Conservation (phyloP, 805 yeast genomes). For the Wickerhamiella spandovensis region DNA sequence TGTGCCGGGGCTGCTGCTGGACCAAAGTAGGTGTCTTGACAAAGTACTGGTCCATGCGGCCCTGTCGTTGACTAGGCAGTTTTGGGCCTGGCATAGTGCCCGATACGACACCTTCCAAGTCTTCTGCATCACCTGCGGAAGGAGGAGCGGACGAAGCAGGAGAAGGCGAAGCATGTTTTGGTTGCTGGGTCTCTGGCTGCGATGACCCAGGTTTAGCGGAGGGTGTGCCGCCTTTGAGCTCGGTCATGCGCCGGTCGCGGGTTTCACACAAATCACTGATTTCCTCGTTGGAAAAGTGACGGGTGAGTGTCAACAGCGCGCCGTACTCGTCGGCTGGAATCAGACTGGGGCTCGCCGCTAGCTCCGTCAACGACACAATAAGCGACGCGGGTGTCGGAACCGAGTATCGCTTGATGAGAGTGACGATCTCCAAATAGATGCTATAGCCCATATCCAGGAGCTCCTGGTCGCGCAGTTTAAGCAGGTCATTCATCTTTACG, state of each 20-base stretch:
- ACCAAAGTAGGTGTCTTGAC: background rate
- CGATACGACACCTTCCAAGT: background rate
- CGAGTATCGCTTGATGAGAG: background rate
- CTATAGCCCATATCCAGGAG: background rate
- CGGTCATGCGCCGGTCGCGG: background rate
- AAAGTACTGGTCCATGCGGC: background rate
- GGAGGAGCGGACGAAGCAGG: too few relatives aligned
- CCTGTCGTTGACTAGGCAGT: background rate
- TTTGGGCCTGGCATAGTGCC: background rate
- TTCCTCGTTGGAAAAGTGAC: slow-evolving; percentile 11
- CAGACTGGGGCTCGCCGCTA: background rate
- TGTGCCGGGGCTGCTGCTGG: background rate
- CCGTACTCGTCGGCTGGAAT: background rate
- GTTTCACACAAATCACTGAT: background rate
- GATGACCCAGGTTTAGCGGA: background rate
- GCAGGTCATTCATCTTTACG: background rate
- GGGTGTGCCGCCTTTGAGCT: background rate
- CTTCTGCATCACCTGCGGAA: background rate
- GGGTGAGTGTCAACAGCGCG: slow-evolving; percentile 3
- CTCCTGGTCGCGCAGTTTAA: background rate
- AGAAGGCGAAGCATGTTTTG: too few relatives aligned
- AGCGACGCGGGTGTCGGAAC: background rate
- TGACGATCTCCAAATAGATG: background rate
- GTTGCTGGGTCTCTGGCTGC: too few relatives aligned
- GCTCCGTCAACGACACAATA: background rate